Conservation (phyloP, 2,329 filamentous ascomycete genomes). For the Sarocladium kiliense region DNA sequence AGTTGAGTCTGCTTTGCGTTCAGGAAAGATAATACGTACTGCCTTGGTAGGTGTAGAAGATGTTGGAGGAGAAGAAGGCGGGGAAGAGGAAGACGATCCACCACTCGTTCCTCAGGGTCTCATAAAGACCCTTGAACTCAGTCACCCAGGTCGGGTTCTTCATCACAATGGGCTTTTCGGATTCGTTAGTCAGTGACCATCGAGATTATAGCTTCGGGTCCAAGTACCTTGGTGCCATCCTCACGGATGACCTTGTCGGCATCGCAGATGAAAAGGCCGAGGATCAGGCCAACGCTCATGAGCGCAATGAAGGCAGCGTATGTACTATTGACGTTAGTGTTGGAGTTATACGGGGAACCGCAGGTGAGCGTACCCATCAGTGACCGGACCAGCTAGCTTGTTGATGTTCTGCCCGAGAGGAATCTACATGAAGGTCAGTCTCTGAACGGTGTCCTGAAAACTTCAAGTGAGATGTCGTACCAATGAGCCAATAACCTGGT, state of each 20-base stretch:
- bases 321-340: constrained; percentile 38
- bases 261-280: constrained; percentile 67
- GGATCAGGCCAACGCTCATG: constrained; percentile 64
- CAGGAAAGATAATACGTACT: constrained; percentile 22
- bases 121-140: constrained; percentile 69
- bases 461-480: constrained; percentile 27
- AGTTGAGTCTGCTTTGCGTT: not conserved
- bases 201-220: not conserved
- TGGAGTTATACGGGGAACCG: not conserved
- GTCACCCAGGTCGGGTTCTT: constrained; percentile 84
- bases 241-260: constrained; percentile 67
- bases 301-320: constrained; percentile 86
- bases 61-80: constrained; percentile 75
- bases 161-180: constrained; percentile 58
- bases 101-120: constrained; percentile 65
- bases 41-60: constrained; percentile 82
- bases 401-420: constrained; percentile 70
- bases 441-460: constrained; percentile 3
- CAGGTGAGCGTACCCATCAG: constrained; percentile 46
- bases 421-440: constrained; percentile 34
- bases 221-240: constrained; percentile 65
- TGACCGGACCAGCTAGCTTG: constrained; percentile 48
- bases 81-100: constrained; percentile 73
- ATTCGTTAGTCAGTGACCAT: not conserved
- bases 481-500: constrained; percentile 65